A percentile compares a stretch with the other conserved stretches of the same genome.
Conservation (phyloP, 441 rosid genomes). For the Geranium incanum region DNA sequence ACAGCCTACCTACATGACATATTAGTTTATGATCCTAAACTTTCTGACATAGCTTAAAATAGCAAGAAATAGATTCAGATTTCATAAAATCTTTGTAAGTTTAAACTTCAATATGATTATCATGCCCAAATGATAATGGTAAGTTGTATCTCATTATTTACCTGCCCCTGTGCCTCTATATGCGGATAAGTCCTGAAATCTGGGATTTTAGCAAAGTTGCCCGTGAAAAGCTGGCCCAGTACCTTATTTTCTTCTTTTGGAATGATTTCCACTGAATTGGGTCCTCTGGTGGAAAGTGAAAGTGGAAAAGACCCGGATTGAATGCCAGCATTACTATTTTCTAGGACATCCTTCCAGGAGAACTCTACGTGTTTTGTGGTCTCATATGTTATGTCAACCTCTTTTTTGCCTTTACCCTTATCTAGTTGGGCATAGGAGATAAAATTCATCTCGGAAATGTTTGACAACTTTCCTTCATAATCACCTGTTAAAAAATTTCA, state of each 20-base stretch:
- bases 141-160: conserved; percentile 18
- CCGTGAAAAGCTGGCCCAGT: conserved; percentile 36
- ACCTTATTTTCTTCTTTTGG: conserved; percentile 41
- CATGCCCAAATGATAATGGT: background rate
- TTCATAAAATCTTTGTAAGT: background rate
- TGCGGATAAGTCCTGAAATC: conserved; percentile 39
- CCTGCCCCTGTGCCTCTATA: conserved; percentile 50
- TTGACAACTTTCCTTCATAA: conserved; percentile 40
- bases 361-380: conserved; percentile 43
- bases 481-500: conserved; percentile 28
- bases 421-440: conserved; percentile 30
- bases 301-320: conserved; percentile 35
- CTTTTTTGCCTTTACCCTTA: conserved; percentile 30
- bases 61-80: background rate
- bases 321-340: conserved; percentile 35
- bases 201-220: conserved; percentile 32
- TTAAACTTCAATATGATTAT: background rate
- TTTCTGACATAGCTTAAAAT: background rate
- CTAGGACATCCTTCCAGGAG: conserved; percentile 56
- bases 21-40: background rate
- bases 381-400: conserved; percentile 37
- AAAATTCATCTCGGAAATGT: conserved; percentile 31
- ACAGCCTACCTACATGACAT: background rate
- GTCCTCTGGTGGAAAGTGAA: conserved; percentile 26
- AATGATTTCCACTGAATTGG: conserved; percentile 24